A percentile compares a stretch with the other conserved stretches of the same genome.
These are phyloP conservation scores for Arthrocladium fulminans DNA, from an alignment of 2,329 filamentous ascomycete genomes.

Conservation along the genomic window DNA sequence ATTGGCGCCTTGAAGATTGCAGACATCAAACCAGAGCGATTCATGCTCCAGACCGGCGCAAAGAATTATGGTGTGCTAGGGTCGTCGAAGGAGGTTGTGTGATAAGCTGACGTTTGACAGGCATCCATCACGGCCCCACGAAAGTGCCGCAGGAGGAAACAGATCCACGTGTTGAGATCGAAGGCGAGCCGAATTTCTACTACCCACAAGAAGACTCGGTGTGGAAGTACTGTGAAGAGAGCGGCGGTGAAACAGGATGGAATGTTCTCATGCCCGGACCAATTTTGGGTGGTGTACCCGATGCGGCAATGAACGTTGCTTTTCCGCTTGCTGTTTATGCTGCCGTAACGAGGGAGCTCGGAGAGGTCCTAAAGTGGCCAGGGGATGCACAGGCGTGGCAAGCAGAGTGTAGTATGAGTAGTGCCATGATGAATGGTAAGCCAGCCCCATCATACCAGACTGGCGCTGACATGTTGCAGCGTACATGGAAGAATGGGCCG, in stretches of 20 bases:
- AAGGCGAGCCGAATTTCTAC: slow-evolving; percentile 45
- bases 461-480: slow-evolving; percentile 17
- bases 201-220: slow-evolving; percentile 46
- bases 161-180: slow-evolving; percentile 34
- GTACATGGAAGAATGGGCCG: slow-evolving; percentile 43
- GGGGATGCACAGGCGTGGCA: slow-evolving; percentile 39
- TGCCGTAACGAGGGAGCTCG: slow-evolving; percentile 35
- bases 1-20: slow-evolving; percentile 35
- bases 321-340: slow-evolving; percentile 44
- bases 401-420: slow-evolving; percentile 32
- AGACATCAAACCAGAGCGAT: slow-evolving; percentile 35
- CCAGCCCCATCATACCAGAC: neutral
- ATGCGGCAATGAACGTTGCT: slow-evolving; percentile 43
- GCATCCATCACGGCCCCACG: slow-evolving; percentile 39
- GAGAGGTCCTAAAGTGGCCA: slow-evolving; percentile 36
- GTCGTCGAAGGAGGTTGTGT: neutral
- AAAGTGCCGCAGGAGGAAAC: slow-evolving; percentile 38
- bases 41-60: slow-evolving; percentile 44
- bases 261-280: slow-evolving; percentile 39
- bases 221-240: slow-evolving; percentile 32
- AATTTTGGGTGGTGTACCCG: slow-evolving; percentile 43
- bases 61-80: slow-evolving; percentile 43
- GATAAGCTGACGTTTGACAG: no score
- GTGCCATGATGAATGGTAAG: slow-evolving; percentile 35
- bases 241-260: slow-evolving; percentile 31